Percentiles rank a stretch among this genome's conserved stretches.
Conservation (phyloP, 345 rosid species). For the Turritis glabra region DNA sequence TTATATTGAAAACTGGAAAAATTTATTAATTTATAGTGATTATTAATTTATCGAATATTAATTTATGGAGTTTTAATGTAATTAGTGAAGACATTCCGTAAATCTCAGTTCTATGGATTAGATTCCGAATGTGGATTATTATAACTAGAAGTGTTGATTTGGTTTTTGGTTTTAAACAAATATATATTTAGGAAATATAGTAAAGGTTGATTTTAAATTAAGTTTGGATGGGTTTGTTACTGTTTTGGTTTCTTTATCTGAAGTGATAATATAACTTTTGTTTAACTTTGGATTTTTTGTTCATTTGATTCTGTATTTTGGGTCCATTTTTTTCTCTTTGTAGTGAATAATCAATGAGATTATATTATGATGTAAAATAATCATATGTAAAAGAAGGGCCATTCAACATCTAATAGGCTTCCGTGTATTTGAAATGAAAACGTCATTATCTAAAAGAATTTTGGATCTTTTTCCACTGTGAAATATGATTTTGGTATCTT, state of each 20-base stretch:
- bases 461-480: conserved; percentile 6
- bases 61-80: no score
- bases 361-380: not conserved
- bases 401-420: not conserved
- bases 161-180: not conserved
- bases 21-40: no score
- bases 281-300: not conserved
- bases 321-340: not conserved
- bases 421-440: not conserved
- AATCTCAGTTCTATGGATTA: not conserved
- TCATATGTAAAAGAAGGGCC: not conserved
- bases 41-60: no score
- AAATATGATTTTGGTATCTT: conserved; percentile 26
- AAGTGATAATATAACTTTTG: not conserved
- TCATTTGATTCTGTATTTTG: not conserved
- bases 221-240: not conserved
- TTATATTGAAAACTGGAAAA: no score
- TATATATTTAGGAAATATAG: not conserved
- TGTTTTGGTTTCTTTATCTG: not conserved
- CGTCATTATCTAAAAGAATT: conserved; percentile 5
- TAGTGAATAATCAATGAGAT: not conserved
- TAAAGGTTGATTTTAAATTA: not conserved
- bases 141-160: not conserved
- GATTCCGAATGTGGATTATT: not conserved
- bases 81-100: conserved; percentile 23